Evolutionary conservation across 345 rosid genomes (phyloP), one percentile per base, ranked within the genome.

Genomic region (Citrus mangshanensis): DNA sequence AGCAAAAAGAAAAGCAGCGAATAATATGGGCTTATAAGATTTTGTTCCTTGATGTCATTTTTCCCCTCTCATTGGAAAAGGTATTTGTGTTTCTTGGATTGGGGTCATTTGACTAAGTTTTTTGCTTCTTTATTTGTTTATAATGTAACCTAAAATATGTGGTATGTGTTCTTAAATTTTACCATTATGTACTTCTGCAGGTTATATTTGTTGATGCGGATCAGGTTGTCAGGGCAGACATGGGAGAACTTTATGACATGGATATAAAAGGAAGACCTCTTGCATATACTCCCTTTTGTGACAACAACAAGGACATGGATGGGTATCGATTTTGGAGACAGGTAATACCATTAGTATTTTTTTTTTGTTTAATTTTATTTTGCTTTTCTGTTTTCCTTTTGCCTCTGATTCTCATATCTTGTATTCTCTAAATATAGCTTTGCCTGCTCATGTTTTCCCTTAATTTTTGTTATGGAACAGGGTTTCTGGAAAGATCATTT

Each of bases 401-500:
- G 61, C 19, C 25, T 21, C n/a, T 3, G 10, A 27, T 32, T 62
- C n/a, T 70, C 30, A 19, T 7, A 24, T 73, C 69, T 60, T 46
- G 63, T 37, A 12, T 62, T 54, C 40, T 51, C 5, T 49, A 24
- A 32, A 42, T 30, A 49, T 58, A 51, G 5, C 70, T 67, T 81
- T 63, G 77, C 37, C 73, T 83, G 68, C 81, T 55, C 1, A 49
- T 55, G 6, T 72, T 72, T 74, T n/a, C 40, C 22, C 42, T 38
- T 70, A 21, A 28, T 28, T 21, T 40, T 70, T 6, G 13, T 68
- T 37, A 6, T 71, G 58, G 62, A 60, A 76, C 83, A 97, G 98
- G 99, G 99, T 82, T 97, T 97, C 86, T 97, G 99, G 99, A 97
- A 79, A 88, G 99, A 97, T 72, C 99, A 97, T 89, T 86, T 97